Conservation (phyloP, 129 eudicot genomes). For the Flaveria bidentis region DNA sequence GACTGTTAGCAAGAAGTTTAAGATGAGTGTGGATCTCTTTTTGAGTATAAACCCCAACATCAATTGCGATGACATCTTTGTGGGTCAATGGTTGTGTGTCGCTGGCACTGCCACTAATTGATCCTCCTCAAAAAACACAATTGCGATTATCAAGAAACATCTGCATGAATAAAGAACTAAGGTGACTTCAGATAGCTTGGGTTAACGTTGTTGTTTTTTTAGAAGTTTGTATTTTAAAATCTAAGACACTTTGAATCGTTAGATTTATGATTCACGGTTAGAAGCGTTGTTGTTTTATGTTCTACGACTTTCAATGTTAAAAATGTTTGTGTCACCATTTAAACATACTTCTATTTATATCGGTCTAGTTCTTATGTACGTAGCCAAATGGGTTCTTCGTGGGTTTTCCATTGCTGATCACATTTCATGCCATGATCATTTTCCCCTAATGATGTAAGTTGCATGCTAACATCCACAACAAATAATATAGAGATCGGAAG, state of each 20-base stretch:
- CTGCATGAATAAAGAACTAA: not conserved
- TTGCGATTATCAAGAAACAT: not conserved
- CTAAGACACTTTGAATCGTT: too few relatives aligned
- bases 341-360: too few relatives aligned
- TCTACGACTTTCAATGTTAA: not conserved
- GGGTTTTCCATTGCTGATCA: too few relatives aligned
- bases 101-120: conserved; percentile 11
- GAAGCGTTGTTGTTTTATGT: too few relatives aligned
- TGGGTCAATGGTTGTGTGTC: conserved; percentile 42
- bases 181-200: not conserved
- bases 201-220: not conserved
- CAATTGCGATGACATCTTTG: conserved; percentile 32
- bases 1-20: conserved; percentile 17
- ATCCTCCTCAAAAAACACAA: not conserved
- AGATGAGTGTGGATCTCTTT: conserved; percentile 21
- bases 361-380: too few relatives aligned
- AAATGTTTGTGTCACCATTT: not conserved
- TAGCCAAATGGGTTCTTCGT: too few relatives aligned
- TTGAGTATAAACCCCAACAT: conserved; percentile 37
- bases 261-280: too few relatives aligned
- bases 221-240: not conserved
- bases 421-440: too few relatives aligned
- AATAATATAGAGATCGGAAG: too few relatives aligned
- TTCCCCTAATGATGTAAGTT: too few relatives aligned
- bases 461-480: too few relatives aligned